Base-by-base conservation (phyloP, 805 yeast genomes). In the Yamadazyma insecticola region DNA sequence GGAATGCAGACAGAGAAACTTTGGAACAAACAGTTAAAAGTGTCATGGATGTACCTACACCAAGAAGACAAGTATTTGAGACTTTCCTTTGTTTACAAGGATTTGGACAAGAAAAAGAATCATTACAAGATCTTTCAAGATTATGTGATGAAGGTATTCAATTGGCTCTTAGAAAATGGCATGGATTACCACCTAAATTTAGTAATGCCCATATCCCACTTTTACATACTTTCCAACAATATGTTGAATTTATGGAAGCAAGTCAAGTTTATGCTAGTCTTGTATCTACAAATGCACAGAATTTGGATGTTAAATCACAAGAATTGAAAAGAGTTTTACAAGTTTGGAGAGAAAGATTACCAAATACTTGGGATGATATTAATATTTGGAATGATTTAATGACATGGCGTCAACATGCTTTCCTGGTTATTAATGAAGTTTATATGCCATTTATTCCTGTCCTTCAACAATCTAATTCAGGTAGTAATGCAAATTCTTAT, bases 361-460 rank as follows among this genome's bases (percentile, higher is more conserved):
- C 99, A 9, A 92, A 92, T 48, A 68, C 76, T 6, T 92, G 97
- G 97, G 99, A 92, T 58, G 98, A 92, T 54, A 89, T 92, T 48
- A 90, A 88, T 53, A 75, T 89, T 39, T 92, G 99, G 99, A 89
- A 94, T 44, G 99, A 92, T 52, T 63, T 92, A 38, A 95, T 92
- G 4, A 89, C 97, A 0, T 92, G 99, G 99, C 74, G 99, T 45
- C 97, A 92, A 58, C 97, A 92, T 62, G 97, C 96, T 0, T 92
- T 94, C 70, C 89, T 86, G 42, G 96, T 90, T 16, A 89, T 92
- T 46, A 92, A 92, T 66, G 84, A 84, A 53, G 95, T 86, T 2
- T 92, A 92, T 56, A 73, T 89, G 71, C 97, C 97, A 6, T 71
- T 94, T 49, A 82, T 89, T 39, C 95, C 96, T 1, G 77, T 86